Conservation (phyloP, 768 basidiomycete genomes). For the Leccinum fibrillosum region DNA sequence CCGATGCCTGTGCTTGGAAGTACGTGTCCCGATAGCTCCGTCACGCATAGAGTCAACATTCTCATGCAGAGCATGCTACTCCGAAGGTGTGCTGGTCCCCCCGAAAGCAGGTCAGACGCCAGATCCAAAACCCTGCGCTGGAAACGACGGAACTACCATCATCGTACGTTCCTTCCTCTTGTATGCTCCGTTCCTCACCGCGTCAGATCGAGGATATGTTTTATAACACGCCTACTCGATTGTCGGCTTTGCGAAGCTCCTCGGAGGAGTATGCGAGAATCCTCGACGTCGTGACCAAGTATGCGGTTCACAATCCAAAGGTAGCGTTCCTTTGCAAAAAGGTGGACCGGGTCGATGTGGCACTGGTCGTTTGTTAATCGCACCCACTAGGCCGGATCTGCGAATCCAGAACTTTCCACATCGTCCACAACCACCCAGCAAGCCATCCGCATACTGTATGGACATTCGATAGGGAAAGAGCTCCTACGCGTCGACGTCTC, state of each 20-base stretch:
- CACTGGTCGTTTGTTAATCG: constrained; percentile 3
- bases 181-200: neutral
- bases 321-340: constrained; percentile 92
- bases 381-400: constrained; percentile 56
- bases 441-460: constrained; percentile 79
- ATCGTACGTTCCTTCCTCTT: constrained; percentile 47
- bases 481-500: constrained; percentile 48
- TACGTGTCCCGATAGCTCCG: constrained; percentile 39
- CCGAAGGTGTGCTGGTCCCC: constrained; percentile 70
- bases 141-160: constrained; percentile 91
- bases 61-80: constrained; percentile 67
- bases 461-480: constrained; percentile 75
- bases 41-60: constrained; percentile 2
- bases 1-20: constrained; percentile 90
- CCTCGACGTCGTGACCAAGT: constrained; percentile 87
- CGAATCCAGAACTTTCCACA: constrained; percentile 78
- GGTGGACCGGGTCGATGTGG: constrained; percentile 36
- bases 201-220: constrained; percentile 91
- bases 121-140: constrained; percentile 85
- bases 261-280: constrained; percentile 93
- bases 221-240: constrained; percentile 86
- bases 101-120: constrained; percentile 65
- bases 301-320: constrained; percentile 89
- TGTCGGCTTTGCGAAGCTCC: constrained; percentile 76
- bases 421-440: constrained; percentile 62